Percentiles rank a stretch among this genome's conserved stretches.
These are phyloP conservation scores for Przewalskia tangutica DNA, from an alignment of 257 asterid species.

Conservation along the genomic window DNA sequence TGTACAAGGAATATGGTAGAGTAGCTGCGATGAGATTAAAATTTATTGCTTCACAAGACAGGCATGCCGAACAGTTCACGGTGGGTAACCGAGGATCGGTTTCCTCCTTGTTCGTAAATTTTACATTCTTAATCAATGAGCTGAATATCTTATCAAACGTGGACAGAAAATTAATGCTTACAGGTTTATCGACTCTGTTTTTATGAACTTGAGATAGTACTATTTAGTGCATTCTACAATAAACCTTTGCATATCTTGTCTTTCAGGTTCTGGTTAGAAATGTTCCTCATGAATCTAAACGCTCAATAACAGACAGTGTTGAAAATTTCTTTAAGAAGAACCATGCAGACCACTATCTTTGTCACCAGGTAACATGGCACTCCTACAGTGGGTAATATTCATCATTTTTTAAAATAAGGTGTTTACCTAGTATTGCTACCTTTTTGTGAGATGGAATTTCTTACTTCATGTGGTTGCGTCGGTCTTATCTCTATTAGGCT, in stretches of 20 bases:
- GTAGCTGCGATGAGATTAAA: slow-evolving; percentile 80
- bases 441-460: neutral
- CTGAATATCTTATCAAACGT: neutral
- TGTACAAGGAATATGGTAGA: slow-evolving; percentile 76
- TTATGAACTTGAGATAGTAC: neutral
- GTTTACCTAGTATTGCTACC: neutral
- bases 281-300: slow-evolving; percentile 67
- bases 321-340: slow-evolving; percentile 67
- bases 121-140: neutral
- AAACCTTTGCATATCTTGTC: neutral
- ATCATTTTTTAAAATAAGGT: neutral
- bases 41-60: slow-evolving; percentile 77
- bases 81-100: slow-evolving; percentile 33
- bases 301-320: slow-evolving; percentile 58
- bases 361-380: slow-evolving; percentile 71
- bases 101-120: neutral
- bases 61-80: slow-evolving; percentile 88
- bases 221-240: neutral
- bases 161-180: neutral
- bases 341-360: slow-evolving; percentile 82
- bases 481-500: slow-evolving; percentile 36
- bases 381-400: neutral
- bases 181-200: neutral
- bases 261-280: slow-evolving; percentile 87
- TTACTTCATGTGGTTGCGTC: slow-evolving; percentile 6